A percentile compares a stretch with the other conserved stretches of the same genome.
phyloP scores from a whole-genome alignment of 1,139 yeast species.

The Geotrichum fermentans region DNA sequence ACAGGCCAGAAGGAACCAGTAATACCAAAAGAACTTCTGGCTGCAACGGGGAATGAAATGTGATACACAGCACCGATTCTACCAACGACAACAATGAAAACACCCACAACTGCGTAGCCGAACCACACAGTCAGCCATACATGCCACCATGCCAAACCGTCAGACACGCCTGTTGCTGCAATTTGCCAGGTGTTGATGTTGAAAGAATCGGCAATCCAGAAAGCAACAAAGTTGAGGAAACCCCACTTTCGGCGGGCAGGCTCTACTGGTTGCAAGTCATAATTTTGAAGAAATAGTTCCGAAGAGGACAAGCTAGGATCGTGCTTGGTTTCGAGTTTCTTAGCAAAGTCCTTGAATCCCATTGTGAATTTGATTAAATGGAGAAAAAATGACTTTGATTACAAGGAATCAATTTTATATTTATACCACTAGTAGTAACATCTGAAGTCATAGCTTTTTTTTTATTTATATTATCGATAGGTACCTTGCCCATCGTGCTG shows the following conservation, averaged over 20 bases:
- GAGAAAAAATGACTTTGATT: no score
- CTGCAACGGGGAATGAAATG: conserved; percentile 39
- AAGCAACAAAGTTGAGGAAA: conserved; percentile 72
- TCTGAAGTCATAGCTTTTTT: no score
- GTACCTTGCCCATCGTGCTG: no score
- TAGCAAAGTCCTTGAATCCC: conserved; percentile 16
- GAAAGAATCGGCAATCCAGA: conserved; percentile 85
- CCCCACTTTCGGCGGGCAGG: conserved; percentile 62
- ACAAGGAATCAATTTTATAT: no score
- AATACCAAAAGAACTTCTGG: conserved; percentile 39
- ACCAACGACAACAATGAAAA: conserved; percentile 35
- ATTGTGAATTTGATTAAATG: background rate
- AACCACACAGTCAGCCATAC: conserved; percentile 80
- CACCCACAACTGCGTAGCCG: conserved; percentile 35
- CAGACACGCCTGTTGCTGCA: conserved; percentile 72
- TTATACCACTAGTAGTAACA: no score
- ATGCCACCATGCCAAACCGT: conserved; percentile 84
- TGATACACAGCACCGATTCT: conserved; percentile 40
- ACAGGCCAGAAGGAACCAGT: conserved; percentile 40
- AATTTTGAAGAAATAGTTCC: conserved; percentile 48
- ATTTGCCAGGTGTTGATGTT: conserved; percentile 89
- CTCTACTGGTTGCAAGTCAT: conserved; percentile 75
- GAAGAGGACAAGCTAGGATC: conserved; percentile 24
- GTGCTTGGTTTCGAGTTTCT: conserved; percentile 24
- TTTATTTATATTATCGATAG: no score